Base-by-base conservation (phyloP, 768 basidiomycete species). In the Tricholoma saponaceum region DNA sequence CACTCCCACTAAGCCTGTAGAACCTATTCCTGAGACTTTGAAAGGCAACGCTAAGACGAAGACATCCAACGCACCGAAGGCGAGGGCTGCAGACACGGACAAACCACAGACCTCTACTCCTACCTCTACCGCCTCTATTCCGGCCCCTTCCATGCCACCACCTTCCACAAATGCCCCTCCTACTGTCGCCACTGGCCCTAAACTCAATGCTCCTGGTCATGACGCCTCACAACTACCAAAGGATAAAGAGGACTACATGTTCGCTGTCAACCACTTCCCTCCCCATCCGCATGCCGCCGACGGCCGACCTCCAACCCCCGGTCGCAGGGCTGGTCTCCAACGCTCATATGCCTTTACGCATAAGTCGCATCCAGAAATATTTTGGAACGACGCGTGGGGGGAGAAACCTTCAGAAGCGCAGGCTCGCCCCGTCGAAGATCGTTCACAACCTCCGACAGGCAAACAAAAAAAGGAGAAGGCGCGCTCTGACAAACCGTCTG, bases 311-410 rank as follows among this genome's bases (percentile, higher is more conserved):
- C 12, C 53, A 52, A 8, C 8, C 26, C 25, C 44, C 23, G 25
- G 33, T 6, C 28, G 30, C 18, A 56, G 46, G 18, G 12, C 16
- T 22, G 46, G 30, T 10, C 30, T 55, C 32, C 54, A 44, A 18
- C 43, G 46, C 18, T 22, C 55, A 22, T 50, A 44, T 14, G 51
- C 51, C 14, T 52, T 52, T 26, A 26, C n/a, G 23, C 28, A 44
- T 16, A 56, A 56, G 47, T 52, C 51, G 10, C 51, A 52, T 18
- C 51, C 51, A 1, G 51, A 52, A 10, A 52, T 52, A 37, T 52
- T 52, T n/a, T 52, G 51, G 51, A 35, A 22, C 23, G 13, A 35
- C 4, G 51, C 32, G 16, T 52, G 32, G 32, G 51, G 51, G 14
- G 33, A 52, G 35, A 46, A 32, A 16, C 55, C 55, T 22, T 20